Evolutionary conservation across 2,329 filamentous ascomycete genomes (phyloP), one percentile per base, ranked within the genome.

Genomic region (Aphanoascus verrucosus): DNA sequence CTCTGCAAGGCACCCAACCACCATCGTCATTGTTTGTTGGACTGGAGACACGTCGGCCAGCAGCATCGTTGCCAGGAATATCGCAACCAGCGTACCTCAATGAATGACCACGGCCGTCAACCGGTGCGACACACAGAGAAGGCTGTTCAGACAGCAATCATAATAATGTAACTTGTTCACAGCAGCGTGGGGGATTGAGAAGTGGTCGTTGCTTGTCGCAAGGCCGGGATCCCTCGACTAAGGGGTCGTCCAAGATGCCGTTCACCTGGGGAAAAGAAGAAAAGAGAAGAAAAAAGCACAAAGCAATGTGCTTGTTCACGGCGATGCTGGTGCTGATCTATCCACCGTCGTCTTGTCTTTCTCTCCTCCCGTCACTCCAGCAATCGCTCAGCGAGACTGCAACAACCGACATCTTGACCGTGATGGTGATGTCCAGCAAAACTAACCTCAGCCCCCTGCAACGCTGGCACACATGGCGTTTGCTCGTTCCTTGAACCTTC

Each of bases 381-480:
- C 23, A 28, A 28, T 28, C 23, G 23, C 23, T 28, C 23, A 28
- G 23, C 23, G 23, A 28, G 37, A 40, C 37, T 40, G 3, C 12
- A 40, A 40, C 37, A 14, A 14, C 3, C 12, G 9, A 40, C 37
- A 14, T 40, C 12, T 40, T 17, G 15, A 17, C n/a, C 41, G n/a
- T 17, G n/a, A 12, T n/a, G n/a, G n/a, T n/a, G n/a, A n/a, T n/a
- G n/a, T n/a, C 23, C 23, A 28, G 23, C n/a, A 28, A 28, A 3
- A n/a, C 19, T 14, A 41, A 12, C 14, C 48, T 42, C 38, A 12
- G 8, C 19, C 42, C 50, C 50, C 43, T 47, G 50, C 42, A 41
- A 32, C 32, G 35, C 38, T 53, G 50, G 50, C 50, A 53, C 50
- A 53, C 50, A 31, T 47, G 43, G 43, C 41, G 43, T 46, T 19